These are phyloP conservation scores for Prunus campanulata DNA, from an alignment of 306 rosid genomes.

Conservation along the genomic window DNA sequence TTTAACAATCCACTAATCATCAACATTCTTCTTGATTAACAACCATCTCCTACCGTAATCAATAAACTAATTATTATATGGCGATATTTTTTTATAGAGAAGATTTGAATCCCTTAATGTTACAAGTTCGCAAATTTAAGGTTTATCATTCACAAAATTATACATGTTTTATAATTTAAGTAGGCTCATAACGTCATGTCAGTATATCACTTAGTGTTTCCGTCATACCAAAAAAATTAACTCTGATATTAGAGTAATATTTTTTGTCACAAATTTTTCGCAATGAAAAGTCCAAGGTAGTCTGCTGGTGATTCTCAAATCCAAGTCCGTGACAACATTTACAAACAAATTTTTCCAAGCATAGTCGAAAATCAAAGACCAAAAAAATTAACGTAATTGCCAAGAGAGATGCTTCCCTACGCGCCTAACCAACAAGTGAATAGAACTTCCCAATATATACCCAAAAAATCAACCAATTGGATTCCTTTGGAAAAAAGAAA, in stretches of 20 bases:
- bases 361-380: too few relatives aligned
- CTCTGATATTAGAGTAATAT: too few relatives aligned
- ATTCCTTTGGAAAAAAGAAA: not conserved
- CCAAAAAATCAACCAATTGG: not conserved
- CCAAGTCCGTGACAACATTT: not conserved
- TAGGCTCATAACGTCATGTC: too few relatives aligned
- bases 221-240: too few relatives aligned
- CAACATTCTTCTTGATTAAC: not conserved
- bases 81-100: not conserved
- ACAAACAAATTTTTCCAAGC: not conserved
- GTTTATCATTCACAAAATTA: too few relatives aligned
- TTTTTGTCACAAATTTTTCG: too few relatives aligned
- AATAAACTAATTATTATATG: not conserved
- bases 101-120: not conserved
- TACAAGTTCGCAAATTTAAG: too few relatives aligned
- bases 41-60: not conserved
- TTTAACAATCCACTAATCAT: not conserved
- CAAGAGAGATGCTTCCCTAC: not conserved
- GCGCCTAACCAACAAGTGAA: constrained; percentile 4
- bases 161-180: too few relatives aligned
- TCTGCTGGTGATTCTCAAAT: too few relatives aligned
- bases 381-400: not conserved
- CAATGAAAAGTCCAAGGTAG: too few relatives aligned
- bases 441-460: not conserved
- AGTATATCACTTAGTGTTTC: accelerated